Evolutionary conservation across 139 green algal genomes (phyloP).

Genomic region (Chlorella sp.): DNA sequence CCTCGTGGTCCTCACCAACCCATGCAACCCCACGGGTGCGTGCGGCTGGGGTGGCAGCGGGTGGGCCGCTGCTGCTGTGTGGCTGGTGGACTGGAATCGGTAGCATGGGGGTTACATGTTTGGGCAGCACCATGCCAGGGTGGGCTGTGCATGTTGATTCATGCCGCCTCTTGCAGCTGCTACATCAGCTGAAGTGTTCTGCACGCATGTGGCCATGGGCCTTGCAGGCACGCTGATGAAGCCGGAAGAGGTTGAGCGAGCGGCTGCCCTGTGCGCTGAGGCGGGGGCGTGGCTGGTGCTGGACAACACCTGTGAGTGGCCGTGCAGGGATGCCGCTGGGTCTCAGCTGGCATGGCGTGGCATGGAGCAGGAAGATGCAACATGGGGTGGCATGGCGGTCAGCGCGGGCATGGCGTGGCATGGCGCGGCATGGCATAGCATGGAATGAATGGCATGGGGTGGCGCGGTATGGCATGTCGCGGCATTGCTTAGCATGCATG

Average conservation of each 20-base stretch:
- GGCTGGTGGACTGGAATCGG: too few species aligned
- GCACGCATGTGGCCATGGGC: not conserved
- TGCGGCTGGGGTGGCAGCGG: too few species aligned
- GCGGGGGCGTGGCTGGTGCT: conserved; percentile 87
- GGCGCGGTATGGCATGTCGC: too few species aligned
- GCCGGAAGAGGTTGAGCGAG: conserved; percentile 62
- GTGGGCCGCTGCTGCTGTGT: too few species aligned
- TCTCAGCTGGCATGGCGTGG: too few species aligned
- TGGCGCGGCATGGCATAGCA: too few species aligned
- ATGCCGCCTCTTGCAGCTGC: not conserved
- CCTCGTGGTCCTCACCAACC: conserved; percentile 87
- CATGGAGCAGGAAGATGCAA: too few species aligned
- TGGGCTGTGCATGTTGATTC: not conserved
- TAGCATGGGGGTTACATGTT: not conserved
- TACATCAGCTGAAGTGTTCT: not conserved
- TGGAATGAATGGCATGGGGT: too few species aligned
- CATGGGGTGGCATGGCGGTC: too few species aligned
- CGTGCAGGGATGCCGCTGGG: too few species aligned
- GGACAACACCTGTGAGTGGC: conserved; percentile 78
- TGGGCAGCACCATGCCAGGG: not conserved
- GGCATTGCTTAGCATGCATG: too few species aligned
- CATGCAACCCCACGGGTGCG: conserved; percentile 88
- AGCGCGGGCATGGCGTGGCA: too few species aligned
- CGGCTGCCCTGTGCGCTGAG: conserved; percentile 60
- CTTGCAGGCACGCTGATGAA: conserved; percentile 76